Evolutionary conservation across 2,329 filamentous ascomycete species (phyloP).

Genomic region (Seiridium cupressi): DNA sequence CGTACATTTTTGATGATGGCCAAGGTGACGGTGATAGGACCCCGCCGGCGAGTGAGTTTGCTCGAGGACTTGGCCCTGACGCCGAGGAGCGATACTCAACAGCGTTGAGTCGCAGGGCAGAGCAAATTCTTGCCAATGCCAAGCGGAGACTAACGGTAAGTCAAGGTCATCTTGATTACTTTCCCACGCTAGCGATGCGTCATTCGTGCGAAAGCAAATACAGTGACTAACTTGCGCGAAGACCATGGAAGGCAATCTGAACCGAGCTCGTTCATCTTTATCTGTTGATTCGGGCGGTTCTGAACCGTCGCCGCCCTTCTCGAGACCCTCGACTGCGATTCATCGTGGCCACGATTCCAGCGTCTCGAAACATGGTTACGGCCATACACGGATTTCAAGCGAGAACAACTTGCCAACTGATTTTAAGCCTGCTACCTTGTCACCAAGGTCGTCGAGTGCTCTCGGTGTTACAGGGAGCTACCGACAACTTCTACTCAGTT

Average conservation of each 20-base stretch:
- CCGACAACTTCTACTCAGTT: conserved; percentile 45
- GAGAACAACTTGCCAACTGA: conserved; percentile 51
- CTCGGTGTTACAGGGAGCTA: conserved; percentile 58
- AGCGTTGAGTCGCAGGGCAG: conserved; percentile 77
- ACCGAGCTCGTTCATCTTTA: conserved; percentile 68
- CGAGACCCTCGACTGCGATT: conserved; percentile 37
- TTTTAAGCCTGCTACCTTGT: conserved; percentile 36
- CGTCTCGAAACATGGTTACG: conserved; percentile 29
- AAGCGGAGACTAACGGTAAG: conserved; percentile 84
- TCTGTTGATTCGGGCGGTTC: conserved; percentile 43
- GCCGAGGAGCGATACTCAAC: conserved; percentile 67
- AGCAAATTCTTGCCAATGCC: conserved; percentile 88
- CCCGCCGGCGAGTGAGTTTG: conserved; percentile 21
- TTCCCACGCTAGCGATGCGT: neutral
- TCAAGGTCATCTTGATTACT: conserved; percentile 7
- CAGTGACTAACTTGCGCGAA: conserved; percentile 34
- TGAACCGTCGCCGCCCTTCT: conserved; percentile 48
- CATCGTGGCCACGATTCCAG: conserved; percentile 25
- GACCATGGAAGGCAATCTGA: conserved; percentile 93
- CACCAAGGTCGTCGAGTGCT: conserved; percentile 63
- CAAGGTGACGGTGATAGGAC: conserved; percentile 23
- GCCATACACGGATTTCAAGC: conserved; percentile 61
- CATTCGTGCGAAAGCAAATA: neutral
- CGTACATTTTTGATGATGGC: conserved; percentile 41
- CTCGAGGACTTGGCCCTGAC: conserved; percentile 25